Evolutionary conservation across 176 grass and related monocot species (phyloP).

Genomic region (Oryza officinalis): DNA sequence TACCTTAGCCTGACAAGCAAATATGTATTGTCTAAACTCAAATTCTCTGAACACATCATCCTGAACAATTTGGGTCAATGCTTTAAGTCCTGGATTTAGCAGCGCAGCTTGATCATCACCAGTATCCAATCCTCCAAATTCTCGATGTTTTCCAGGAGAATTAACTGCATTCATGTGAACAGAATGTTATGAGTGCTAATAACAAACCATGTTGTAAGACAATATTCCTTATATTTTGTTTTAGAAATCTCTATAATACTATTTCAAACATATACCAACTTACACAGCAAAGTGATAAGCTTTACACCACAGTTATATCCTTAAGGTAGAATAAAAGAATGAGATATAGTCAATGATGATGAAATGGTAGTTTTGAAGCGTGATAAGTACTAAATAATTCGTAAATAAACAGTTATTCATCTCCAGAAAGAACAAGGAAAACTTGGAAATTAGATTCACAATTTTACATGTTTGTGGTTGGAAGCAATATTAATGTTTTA

Average conservation of each 20-base stretch:
- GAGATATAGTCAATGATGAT: neutral
- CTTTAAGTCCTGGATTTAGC: slow-evolving; percentile 88
- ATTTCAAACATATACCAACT: neutral
- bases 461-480: neutral
- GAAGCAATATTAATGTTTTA: slow-evolving; percentile 4
- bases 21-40: slow-evolving; percentile 98
- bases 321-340: slow-evolving; percentile 18
- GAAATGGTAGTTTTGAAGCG: slow-evolving; percentile 3
- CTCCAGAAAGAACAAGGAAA: slow-evolving; percentile 24
- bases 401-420: slow-evolving; percentile 17
- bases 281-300: neutral
- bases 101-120: slow-evolving; percentile 94
- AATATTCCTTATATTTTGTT: slow-evolving; percentile 21
- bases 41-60: slow-evolving; percentile 96
- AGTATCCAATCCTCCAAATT: slow-evolving; percentile 92
- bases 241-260: neutral
- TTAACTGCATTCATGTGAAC: slow-evolving; percentile 54
- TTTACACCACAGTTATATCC: neutral
- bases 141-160: slow-evolving; percentile 77
- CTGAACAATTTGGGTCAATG: slow-evolving; percentile 85
- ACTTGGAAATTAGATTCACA: neutral
- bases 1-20: slow-evolving; percentile 98
- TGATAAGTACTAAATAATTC: neutral
- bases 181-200: slow-evolving; percentile 30
- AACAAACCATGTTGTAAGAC: slow-evolving; percentile 20